Evolutionary conservation across 1,139 yeast genomes (phyloP).

Genomic region (Blastobotrys buckinghamii): DNA sequence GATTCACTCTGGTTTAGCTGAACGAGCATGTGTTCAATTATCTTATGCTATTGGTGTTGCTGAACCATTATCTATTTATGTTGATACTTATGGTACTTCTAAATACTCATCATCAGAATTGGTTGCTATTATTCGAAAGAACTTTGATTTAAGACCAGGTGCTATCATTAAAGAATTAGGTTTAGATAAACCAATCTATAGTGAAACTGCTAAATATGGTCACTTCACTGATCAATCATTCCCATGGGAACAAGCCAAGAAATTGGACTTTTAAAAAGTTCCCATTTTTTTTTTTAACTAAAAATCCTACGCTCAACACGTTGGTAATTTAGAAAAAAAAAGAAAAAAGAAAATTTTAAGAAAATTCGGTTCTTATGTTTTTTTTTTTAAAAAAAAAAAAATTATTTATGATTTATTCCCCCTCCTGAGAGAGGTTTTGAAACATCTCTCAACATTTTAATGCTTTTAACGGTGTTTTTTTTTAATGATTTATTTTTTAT

Average conservation of each 20-base stretch:
- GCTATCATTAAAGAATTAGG: conserved; percentile 93
- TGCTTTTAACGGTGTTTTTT: not conserved
- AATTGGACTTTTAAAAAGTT: conserved; percentile 57
- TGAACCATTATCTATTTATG: conserved; percentile 96
- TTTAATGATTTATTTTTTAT: not conserved
- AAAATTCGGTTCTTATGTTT: conserved; percentile 3
- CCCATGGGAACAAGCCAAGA: conserved; percentile 98
- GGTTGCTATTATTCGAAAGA: conserved; percentile 82
- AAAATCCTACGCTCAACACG: conserved; percentile 29
- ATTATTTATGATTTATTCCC: not conserved
- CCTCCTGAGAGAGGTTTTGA: not conserved
- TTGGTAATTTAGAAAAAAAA: conserved; percentile 13
- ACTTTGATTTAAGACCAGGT: conserved; percentile 99
- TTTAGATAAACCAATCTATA: conserved; percentile 97
- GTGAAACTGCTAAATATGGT: conserved; percentile 98
- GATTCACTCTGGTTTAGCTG: conserved; percentile 89
- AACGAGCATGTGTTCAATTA: conserved; percentile 96
- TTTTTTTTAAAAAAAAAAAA: too few relatives aligned
- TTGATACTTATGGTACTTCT: conserved; percentile 97
- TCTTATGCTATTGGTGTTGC: conserved; percentile 99
- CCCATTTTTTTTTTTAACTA: conserved; percentile 1
- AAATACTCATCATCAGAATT: conserved; percentile 82
- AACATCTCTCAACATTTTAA: not conserved
- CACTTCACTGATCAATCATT: conserved; percentile 99
- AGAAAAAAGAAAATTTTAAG: too few relatives aligned